Evolutionary conservation across 495 filamentous ascomycete genomes (phyloP).

Genomic region (Penicillium canescens): DNA sequence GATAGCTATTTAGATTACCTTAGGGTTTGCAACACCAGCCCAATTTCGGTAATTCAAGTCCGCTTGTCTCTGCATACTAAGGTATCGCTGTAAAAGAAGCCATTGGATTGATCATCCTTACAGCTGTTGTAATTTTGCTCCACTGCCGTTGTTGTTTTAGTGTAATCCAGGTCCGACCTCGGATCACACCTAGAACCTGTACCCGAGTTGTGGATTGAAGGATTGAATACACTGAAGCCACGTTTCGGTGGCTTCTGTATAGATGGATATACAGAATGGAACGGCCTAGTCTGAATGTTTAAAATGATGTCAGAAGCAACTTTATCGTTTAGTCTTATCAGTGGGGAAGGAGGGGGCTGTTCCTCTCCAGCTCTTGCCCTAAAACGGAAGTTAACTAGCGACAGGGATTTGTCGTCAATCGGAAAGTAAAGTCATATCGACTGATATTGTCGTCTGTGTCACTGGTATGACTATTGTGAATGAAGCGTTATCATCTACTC

Average conservation of each 20-base stretch:
- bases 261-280: background rate
- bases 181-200: background rate
- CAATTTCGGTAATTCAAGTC: too few species aligned
- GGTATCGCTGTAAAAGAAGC: too few species aligned
- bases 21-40: too few species aligned
- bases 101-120: too few species aligned
- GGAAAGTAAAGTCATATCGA: background rate
- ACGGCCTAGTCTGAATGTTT: background rate
- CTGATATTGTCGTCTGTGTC: background rate
- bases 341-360: background rate
- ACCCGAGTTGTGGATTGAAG: background rate
- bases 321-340: background rate
- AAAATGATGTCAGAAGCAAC: background rate
- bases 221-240: background rate
- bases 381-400: slow-evolving; percentile 6
- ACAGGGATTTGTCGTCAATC: background rate
- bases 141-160: too few species aligned
- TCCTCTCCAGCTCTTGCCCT: background rate
- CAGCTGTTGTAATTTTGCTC: too few species aligned
- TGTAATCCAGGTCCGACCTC: slow-evolving; percentile 1
- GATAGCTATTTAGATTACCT: too few species aligned
- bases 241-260: background rate
- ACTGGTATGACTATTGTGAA: background rate
- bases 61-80: too few species aligned
- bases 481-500: background rate